These are phyloP conservation scores for Trichoderma asperelloides DNA, from an alignment of 495 filamentous ascomycete genomes.

Conservation along the genomic window DNA sequence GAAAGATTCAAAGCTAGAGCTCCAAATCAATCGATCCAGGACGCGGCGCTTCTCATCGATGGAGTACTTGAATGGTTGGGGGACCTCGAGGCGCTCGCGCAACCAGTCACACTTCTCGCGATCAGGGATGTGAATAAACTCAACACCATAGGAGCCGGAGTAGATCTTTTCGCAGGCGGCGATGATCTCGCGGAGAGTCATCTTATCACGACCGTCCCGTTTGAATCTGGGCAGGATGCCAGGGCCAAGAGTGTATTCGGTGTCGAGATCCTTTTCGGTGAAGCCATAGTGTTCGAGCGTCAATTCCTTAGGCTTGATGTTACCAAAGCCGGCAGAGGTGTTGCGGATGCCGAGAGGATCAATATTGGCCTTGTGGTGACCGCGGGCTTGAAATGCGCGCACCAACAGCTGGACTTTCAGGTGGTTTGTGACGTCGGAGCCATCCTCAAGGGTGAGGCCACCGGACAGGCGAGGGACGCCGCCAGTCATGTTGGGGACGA, in stretches of 20 bases:
- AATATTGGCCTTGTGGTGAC: conserved; percentile 95
- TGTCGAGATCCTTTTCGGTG: conserved; percentile 86
- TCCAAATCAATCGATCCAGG: conserved; percentile 95
- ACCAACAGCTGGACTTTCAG: conserved; percentile 96
- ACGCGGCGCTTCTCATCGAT: conserved; percentile 96
- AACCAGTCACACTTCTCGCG: conserved; percentile 98
- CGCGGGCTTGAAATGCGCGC: conserved; percentile 94
- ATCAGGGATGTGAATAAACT: conserved; percentile 98
- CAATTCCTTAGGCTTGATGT: conserved; percentile 84
- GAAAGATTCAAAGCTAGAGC: conserved; percentile 91
- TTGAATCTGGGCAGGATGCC: conserved; percentile 94
- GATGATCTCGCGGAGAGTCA: conserved; percentile 93
- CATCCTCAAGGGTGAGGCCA: conserved; percentile 57
- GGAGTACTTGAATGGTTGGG: conserved; percentile 88
- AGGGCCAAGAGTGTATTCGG: conserved; percentile 85
- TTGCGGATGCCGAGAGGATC: conserved; percentile 91
- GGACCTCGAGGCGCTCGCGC: conserved; percentile 86
- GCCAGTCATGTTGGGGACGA: conserved; percentile 70
- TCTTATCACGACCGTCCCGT: conserved; percentile 78
- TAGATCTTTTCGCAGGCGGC: conserved; percentile 89
- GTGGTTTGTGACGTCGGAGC: conserved; percentile 86
- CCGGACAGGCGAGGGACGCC: conserved; percentile 70
- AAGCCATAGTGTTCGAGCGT: conserved; percentile 90
- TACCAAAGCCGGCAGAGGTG: conserved; percentile 76
- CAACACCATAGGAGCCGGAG: conserved; percentile 91